Base-by-base conservation (phyloP, 106 monocot species). In the Posidonia australis region DNA sequence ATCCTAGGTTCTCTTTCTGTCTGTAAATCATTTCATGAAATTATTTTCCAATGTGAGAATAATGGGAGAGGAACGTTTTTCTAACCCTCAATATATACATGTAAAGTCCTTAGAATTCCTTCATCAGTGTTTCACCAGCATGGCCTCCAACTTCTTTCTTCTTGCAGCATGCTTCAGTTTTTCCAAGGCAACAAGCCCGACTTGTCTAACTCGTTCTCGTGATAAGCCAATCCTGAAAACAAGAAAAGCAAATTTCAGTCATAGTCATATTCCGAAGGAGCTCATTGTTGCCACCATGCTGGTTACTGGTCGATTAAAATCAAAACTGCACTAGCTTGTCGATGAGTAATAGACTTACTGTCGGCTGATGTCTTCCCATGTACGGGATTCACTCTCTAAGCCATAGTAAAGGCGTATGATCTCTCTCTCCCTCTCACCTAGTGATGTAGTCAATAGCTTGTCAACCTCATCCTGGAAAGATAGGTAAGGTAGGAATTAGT, bases 341-440 rank as follows among this genome's bases (percentile, higher is more conserved):
- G 24, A 11, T 27, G 26, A 57, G 6, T 27, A 27, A 66, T 53
- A 31, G 36, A 72, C 94, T 82, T 82, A 94, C 94, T 82, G 74
- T 69, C 77, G 78, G 64, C 94, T 84, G n/a, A 94, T 94, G 64
- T 89, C 94, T 75, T 89, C 94, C 94, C 94, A 94, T 60, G 94
- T 84, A 43, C 79, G 75, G 21, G 70, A 76, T 36, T 90, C 89
- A 32, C 54, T 79, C 10, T 76, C 76, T 14, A 94, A 55, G 58
- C 94, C 94, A 70, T 94, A 80, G 78, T 94, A 94, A 25, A 83
- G 78, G 49, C 89, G 54, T 68, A 94, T 78, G 16, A 94, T 90
- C 20, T 82, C 86, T 63, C 82, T 81, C 70, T 94, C 94, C 48
- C 94, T 69, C 70, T 90, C 70, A 36, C 75, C 77, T 44, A 94